Percentiles rank a stretch among this genome's conserved stretches.
phyloP scores from a whole-genome alignment of 1,284 basidiomycete genomes.

The Cryptococcus hybrid region DNA sequence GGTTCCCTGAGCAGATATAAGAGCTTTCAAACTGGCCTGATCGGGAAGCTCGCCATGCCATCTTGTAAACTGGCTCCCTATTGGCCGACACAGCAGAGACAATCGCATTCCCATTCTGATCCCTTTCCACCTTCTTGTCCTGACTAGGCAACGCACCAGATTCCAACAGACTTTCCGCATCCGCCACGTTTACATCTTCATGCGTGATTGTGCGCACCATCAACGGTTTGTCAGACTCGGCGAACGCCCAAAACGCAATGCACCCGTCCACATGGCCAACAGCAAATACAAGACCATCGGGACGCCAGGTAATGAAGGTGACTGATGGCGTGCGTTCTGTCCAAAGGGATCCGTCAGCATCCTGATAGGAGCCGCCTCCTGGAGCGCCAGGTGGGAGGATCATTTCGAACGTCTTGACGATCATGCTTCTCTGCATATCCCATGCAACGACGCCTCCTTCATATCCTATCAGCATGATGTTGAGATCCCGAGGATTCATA shows the following conservation, averaged over 20 bases:
- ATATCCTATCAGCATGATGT: constrained; percentile 76
- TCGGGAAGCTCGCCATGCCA: constrained; percentile 76
- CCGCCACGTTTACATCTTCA: constrained; percentile 53
- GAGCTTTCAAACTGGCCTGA: constrained; percentile 49
- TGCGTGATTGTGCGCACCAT: constrained; percentile 67
- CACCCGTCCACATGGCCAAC: constrained; percentile 74
- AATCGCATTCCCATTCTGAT: constrained; percentile 13
- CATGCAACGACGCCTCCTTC: constrained; percentile 72
- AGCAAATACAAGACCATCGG: constrained; percentile 56
- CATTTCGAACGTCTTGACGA: constrained; percentile 65
- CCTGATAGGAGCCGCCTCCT: constrained; percentile 65
- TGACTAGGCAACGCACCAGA: constrained; percentile 50
- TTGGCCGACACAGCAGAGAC: constrained; percentile 26
- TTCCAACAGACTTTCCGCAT: constrained; percentile 49
- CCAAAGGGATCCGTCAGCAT: constrained; percentile 61
- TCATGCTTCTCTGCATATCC: constrained; percentile 66
- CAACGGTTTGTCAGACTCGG: constrained; percentile 76
- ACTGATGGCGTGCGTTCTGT: constrained; percentile 69
- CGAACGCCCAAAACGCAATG: constrained; percentile 80
- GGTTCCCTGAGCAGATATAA: constrained; percentile 31
- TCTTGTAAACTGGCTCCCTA: constrained; percentile 83
- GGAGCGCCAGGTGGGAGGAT: constrained; percentile 72
- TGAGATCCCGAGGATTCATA: constrained; percentile 76
- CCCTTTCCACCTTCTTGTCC: constrained; percentile 10
- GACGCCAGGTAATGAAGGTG: constrained; percentile 67